Evolutionary conservation across 495 filamentous ascomycete species (phyloP).

Genomic region (Astrothelium macrocarpum): DNA sequence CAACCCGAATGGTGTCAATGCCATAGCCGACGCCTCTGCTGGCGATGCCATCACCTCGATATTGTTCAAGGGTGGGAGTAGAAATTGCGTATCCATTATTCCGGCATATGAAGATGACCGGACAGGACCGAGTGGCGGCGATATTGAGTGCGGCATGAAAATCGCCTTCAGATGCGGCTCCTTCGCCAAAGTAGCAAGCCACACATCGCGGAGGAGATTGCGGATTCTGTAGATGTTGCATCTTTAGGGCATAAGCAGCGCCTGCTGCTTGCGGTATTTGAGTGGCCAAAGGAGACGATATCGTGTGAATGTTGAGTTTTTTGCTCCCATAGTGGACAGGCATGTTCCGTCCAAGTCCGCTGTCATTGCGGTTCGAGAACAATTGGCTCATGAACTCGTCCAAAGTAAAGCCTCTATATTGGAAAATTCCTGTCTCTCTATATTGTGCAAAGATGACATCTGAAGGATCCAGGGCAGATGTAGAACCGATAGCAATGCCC

Average conservation of each 20-base stretch:
- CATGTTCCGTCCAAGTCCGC: conserved; percentile 86
- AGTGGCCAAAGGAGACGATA: conserved; percentile 86
- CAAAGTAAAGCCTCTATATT: conserved; percentile 79
- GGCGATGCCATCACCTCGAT: conserved; percentile 93
- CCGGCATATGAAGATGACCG: conserved; percentile 87
- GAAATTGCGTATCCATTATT: conserved; percentile 98
- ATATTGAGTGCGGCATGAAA: conserved; percentile 97
- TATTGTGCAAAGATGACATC: conserved; percentile 95
- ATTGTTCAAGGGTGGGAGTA: conserved; percentile 91
- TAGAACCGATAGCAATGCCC: conserved; percentile 80
- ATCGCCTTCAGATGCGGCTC: conserved; percentile 94
- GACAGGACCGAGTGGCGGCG: conserved; percentile 84
- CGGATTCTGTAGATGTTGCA: conserved; percentile 68
- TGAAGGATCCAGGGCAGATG: conserved; percentile 66
- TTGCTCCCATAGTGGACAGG: conserved; percentile 89
- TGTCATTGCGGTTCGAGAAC: conserved; percentile 79
- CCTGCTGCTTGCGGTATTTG: conserved; percentile 93
- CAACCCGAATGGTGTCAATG: conserved; percentile 91
- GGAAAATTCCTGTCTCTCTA: conserved; percentile 82
- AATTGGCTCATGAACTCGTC: conserved; percentile 90
- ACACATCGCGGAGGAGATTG: conserved; percentile 54
- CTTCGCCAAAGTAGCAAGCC: conserved; percentile 92
- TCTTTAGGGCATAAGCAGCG: conserved; percentile 87
- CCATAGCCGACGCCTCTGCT: conserved; percentile 92
- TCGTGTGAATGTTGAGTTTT: conserved; percentile 79